Base-by-base conservation (phyloP, 441 rosid species). In the Brassica hybrid region DNA sequence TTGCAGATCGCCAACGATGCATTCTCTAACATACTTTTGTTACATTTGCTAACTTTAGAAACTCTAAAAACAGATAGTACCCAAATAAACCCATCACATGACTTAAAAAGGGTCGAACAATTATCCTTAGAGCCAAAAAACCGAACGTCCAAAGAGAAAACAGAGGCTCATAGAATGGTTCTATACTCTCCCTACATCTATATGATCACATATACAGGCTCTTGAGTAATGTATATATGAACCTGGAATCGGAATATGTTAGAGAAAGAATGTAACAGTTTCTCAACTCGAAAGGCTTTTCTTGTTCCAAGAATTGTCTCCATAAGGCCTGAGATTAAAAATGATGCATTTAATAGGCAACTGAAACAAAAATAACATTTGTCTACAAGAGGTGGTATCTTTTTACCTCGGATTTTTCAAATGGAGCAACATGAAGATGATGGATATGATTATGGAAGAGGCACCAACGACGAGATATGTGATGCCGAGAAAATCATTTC, bases 401-500 rank as follows among this genome's bases (percentile, higher is more conserved):
- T n/a, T 19, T 76, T 83, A 89, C 89, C 90, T 86, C 18, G 85
- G 87, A 72, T 77, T 80, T 75, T 86, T 89, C 76, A 91, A 19
- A 83, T 91, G 97, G 69, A 94, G 88, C 82, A 91, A 71, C 83
- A 81, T 56, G 90, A 91, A 90, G 74, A 86, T 83, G 75, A 89
- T 54, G 61, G 96, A 83, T 57, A 88, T 69, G 79, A 85, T 34
- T 43, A 91, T 79, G 27, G 89, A 87, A 69, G 86, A 87, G 66
- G 86, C 80, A 68, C 97, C 97, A 66, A 91, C 82, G 43, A 86
- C 85, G 60, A 94, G 9, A 83, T 86, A 94, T 52, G 97, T 85
- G 77, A 82, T 59, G 14, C 96, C 96, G 32, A 89, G 89, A 71
- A 94, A 94, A 83, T 90, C 92, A 19, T 90, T 92, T 83, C 83